phyloP scores from a whole-genome alignment of 495 filamentous ascomycete genomes.

The Chaetomidium leptoderma region DNA sequence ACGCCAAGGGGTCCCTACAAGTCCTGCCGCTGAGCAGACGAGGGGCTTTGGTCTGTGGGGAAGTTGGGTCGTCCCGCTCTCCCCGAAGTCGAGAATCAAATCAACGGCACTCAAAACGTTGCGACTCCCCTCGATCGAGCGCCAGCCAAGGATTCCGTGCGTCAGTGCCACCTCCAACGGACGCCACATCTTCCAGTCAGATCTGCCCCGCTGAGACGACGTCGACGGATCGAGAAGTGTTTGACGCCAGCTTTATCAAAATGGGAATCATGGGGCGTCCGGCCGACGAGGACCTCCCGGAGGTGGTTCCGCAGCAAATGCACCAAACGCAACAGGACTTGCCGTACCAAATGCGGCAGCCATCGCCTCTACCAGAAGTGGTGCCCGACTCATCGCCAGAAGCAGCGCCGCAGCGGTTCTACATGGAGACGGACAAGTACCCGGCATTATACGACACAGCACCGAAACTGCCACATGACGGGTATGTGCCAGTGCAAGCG shows the following conservation, averaged over 20 bases:
- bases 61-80: background rate
- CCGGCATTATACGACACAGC: slow-evolving; percentile 24
- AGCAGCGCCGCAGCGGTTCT: slow-evolving; percentile 3
- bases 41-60: background rate
- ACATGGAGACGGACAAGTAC: slow-evolving; percentile 25
- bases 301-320: slow-evolving; percentile 21
- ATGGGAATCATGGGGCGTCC: slow-evolving; percentile 26
- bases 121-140: background rate
- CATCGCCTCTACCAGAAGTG: slow-evolving; percentile 18
- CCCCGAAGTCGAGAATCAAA: background rate
- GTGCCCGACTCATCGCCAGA: slow-evolving; percentile 24
- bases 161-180: background rate
- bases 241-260: background rate
- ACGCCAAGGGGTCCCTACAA: slow-evolving; percentile 16
- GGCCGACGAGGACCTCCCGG: slow-evolving; percentile 27
- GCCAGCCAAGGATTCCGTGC: slow-evolving; percentile 1
- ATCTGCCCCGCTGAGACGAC: too few species aligned
- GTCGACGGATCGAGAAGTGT: background rate
- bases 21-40: too few species aligned
- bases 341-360: too few species aligned
- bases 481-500: background rate
- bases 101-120: slow-evolving; percentile 6
- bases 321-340: too few species aligned
- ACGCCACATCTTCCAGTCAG: slow-evolving; percentile 8
- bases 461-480: slow-evolving; percentile 23